Base-by-base conservation (phyloP, 148 eudicot genomes). In the Cornus kousa region DNA sequence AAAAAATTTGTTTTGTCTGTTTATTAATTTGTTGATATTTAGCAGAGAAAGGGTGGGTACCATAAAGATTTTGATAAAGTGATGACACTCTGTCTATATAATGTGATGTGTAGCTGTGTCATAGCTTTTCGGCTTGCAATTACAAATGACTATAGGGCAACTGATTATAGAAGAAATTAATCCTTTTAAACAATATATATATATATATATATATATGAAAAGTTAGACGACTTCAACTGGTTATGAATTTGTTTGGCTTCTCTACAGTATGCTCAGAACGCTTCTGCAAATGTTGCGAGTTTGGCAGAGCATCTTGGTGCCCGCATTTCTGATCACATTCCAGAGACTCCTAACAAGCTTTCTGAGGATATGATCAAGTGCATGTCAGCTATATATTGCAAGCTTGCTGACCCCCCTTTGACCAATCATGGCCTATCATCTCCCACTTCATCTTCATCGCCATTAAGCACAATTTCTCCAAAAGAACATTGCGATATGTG, bases 261-360 rank as follows among this genome's bases (percentile, higher is more conserved):
- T 79, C 39, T 83, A 83, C 93, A 93, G 97, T 95, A 78, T 81
- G 93, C 86, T 32, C 89, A 89, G 72, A 91, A 86, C 79, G 73
- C 91, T 0, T 83, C 92, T 74, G 85, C 99, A 73, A 88, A 88
- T 78, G 84, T 93, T 64, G 89, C 90, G 62, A 95, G 97, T 72
- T 87, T 95, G 71, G 99, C 97, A 0, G 99, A 88, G 85, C 89
- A 95, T 92, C 98, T 95, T 74, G 99, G 99, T 31, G 84, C 99
- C 31, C 90, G 91, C 23, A 92, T 95, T 50, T 88, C 93, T 32
- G 97, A 95, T 83, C 97, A 93, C 68, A 76, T 92, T 69, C 92
- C 89, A 2, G 97, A 92, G 77, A 89, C 99, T 55, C 95, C 99
- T 17, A 93, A 93, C 86, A 89, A 85, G 78, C 87, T 95, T 65